phyloP scores from a whole-genome alignment of 2,329 filamentous ascomycete genomes.

The Verticillium zaregamsianum region DNA sequence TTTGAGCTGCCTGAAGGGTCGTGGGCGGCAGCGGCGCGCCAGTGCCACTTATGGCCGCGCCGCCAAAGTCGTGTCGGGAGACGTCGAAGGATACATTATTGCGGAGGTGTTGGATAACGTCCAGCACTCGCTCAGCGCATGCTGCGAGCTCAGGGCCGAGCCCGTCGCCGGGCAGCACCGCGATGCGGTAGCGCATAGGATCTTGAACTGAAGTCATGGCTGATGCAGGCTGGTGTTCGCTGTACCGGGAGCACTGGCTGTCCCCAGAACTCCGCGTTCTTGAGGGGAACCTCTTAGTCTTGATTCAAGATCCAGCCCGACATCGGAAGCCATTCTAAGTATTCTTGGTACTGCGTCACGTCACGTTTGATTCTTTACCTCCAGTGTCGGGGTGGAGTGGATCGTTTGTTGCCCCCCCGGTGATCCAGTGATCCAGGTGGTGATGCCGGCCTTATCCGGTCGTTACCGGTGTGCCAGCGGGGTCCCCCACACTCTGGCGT shows the following conservation, averaged over 20 bases:
- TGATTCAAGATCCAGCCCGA: not conserved
- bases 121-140: slow-evolving; percentile 2
- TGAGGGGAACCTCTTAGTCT: not conserved
- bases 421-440: not conserved
- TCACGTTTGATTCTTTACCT: not conserved
- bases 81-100: slow-evolving; percentile 7
- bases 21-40: not conserved
- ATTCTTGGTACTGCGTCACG: not conserved
- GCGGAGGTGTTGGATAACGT: slow-evolving; percentile 7
- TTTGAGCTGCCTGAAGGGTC: slow-evolving; percentile 8
- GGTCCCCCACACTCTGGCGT: too few species aligned
- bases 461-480: not conserved
- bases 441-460: not conserved
- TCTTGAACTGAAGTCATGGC: not conserved
- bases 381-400: not conserved
- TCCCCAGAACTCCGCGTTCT: not conserved
- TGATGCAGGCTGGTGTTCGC: not conserved
- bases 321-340: not conserved
- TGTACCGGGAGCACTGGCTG: too few species aligned
- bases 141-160: slow-evolving; percentile 8
- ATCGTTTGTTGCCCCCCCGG: not conserved
- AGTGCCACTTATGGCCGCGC: not conserved
- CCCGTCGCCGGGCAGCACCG: slow-evolving; percentile 9
- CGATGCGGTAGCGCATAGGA: not conserved
- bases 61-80: slow-evolving; percentile 3